phyloP scores from a whole-genome alignment of 1,139 yeast genomes.

The Nakaseomyces glabratus region DNA sequence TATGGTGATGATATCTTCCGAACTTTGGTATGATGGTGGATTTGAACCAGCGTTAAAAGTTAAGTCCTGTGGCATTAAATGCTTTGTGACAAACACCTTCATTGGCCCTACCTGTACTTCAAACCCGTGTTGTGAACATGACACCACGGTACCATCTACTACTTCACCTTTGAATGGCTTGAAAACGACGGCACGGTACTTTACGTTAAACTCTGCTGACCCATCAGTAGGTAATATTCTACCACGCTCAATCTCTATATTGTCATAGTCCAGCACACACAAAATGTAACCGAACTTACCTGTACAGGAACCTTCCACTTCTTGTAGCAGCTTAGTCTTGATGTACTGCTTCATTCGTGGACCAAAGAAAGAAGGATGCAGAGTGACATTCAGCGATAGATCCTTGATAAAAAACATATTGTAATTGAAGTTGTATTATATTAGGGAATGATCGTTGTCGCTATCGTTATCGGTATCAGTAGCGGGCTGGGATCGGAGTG shows the following conservation, averaged over 20 bases:
- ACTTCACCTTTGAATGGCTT: conserved; percentile 98
- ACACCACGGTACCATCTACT: conserved; percentile 91
- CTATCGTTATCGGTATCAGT: conserved; percentile 98
- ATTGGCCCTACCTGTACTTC: conserved; percentile 98
- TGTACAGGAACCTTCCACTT: conserved; percentile 97
- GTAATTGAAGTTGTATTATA: conserved; percentile 1
- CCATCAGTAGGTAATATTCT: conserved; percentile 84
- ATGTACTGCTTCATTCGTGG: conserved; percentile 95
- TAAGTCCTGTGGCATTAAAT: conserved; percentile 90
- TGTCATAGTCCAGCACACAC: conserved; percentile 91
- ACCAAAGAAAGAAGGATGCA: conserved; percentile 95
- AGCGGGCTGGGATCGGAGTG: conserved; percentile 50
- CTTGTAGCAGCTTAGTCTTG: conserved; percentile 80
- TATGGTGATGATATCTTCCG: conserved; percentile 89
- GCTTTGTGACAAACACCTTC: conserved; percentile 89
- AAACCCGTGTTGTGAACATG: conserved; percentile 92
- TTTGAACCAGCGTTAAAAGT: conserved; percentile 89
- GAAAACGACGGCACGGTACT: conserved; percentile 95
- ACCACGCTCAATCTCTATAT: conserved; percentile 92
- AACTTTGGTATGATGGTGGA: conserved; percentile 97
- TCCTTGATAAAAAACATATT: conserved; percentile 54
- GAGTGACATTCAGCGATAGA: conserved; percentile 78
- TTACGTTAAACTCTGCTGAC: conserved; percentile 92
- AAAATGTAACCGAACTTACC: conserved; percentile 98
- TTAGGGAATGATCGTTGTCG: too few relatives aligned